Base-by-base conservation (phyloP, 139 green algal genomes). In the Volvox reticuliferus region DNA sequence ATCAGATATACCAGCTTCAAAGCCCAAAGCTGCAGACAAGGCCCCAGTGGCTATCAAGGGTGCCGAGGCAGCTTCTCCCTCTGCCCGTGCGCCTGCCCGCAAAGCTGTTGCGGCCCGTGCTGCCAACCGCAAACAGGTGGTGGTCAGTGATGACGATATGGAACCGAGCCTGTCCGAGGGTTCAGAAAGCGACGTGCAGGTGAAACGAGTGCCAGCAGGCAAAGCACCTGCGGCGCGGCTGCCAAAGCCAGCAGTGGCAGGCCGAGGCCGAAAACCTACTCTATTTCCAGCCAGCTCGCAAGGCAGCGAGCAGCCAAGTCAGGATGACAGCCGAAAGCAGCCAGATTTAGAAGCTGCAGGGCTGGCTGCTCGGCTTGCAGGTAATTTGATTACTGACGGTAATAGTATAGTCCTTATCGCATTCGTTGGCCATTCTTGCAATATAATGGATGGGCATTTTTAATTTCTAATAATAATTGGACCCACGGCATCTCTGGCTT, bases 311-410 rank as follows among this genome's bases (percentile, higher is more conserved):
- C 69, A 90, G 55, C 71, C n/a, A 19, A 93, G 78, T 71, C 69
- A 77, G 36, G 91, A 82, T 33, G 32, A 67, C 81, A 89, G 73
- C 35, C 35, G 36, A 24, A 68, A 28, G 18, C 22, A 62, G 76
- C 33, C 69, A 0, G 55, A 86, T 32, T 30, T 67, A 20, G 77
- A 78, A 36, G 76, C 71, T 17, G 62, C 79, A 32, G 87, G 75
- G 21, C 76, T 92, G 67, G 88, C 86, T 17, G 89, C 88, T 20
- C 91, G 92, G 61, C 88, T 91, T 50, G 92, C 93, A 91, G 91
- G 88, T 91, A n/a, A 28, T 83, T 1, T 83, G 77, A 30, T 32
- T 0, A n/a, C 62, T 65, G 33, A 33, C 73, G 44, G 44, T 9
- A 55, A 14, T 55, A 9, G 44, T 55, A 9, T 55, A 9, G 44